Evolutionary conservation across 371 early-diverging fungal genomes (phyloP), one percentile per base, ranked within the genome.

Genomic region (Smittium culicis): DNA sequence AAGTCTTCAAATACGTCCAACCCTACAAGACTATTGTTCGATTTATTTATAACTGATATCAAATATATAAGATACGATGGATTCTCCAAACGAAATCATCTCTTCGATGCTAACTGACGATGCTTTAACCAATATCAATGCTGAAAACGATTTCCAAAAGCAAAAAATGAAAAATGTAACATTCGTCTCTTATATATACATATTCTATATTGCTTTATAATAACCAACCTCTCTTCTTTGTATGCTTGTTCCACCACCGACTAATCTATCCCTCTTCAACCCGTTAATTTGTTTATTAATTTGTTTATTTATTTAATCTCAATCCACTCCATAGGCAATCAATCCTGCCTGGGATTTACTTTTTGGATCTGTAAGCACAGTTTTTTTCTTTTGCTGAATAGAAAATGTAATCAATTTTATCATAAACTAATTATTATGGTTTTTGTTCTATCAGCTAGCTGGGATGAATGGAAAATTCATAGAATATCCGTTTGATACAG

Each of bases 401-500:
- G 24, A 14, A 65, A 11, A 28, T 16, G 1, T 35, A 1, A 31
- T 31, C 5, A 27, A n/a, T 31, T 28, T 59, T 28, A 25, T 11
- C 8, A 11, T 5, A 11, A 28, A 5, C n/a, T 11, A 28, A 28
- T 11, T 59, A 27, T 16, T 8, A 59, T 59, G 25, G 25, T 59
- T 59, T 59, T 5, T 59, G 16, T 16, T 31, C 31, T 11, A 16
- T n/a, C 74, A 86, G 88, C 68, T 90, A 33, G 87, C 93, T 5
- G 96, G 96, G 35, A 85, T 93, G 77, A 80, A 86, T 55, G 93
- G 93, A 72, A 95, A 95, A 82, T 78, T 91, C 68, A 87, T 94
- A 65, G 96, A 97, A 76, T 93, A 89, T 74, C 97, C 97, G 24
- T 94, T 95, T 74, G 98, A 97, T 80, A 96, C 98, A 0, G 81